Evolutionary conservation across 139 green algal species (phyloP), one percentile per base, ranked within the genome.

Genomic region (Picochlorum costavermella): DNA sequence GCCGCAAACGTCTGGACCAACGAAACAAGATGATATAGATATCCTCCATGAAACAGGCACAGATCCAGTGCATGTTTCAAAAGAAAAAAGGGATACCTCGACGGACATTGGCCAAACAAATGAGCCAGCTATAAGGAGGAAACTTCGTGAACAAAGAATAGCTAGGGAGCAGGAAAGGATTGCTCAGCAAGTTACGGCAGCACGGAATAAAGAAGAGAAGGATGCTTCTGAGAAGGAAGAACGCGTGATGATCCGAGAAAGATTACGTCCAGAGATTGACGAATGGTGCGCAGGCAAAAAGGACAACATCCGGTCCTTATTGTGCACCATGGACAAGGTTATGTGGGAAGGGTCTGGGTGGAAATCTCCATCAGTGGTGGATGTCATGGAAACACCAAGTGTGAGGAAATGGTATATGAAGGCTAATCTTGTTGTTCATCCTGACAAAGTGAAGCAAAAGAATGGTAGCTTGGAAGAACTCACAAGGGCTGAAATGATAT

Each of bases 361-460:
- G 88, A 77, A 72, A 67, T 40, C 72, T 16, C 74, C 90, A 23
- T 70, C 64, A 40, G 86, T 97, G 75, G 81, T 64, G 14, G 90
- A 96, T 64, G 73, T 97, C 63, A 74, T 97, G 64, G 85, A 96
- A 28, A 57, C 55, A 23, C 25, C 40, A 43, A 75, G 74, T 61
- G 70, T 94, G 25, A 92, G 92, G 73, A 82, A 84, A 65, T 71
- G 64, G 25, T 97, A 90, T 72, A 92, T 92, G 81, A 86, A 82
- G 64, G 91, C 90, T 63, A 95, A 96, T 65, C 78, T 96, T 60
- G 63, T 96, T 50, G 85, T 97, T 46, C 91, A 97, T 75, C 91
- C 91, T 2, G 91, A 97, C 82, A 96, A 96, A 78, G 90, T 97
- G 26, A 81, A 82, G 50, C 86, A 95, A 75, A 83, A 83, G 51